Conservation (phyloP, 73 alveolate genomes). For the Urostyla sp. region DNA sequence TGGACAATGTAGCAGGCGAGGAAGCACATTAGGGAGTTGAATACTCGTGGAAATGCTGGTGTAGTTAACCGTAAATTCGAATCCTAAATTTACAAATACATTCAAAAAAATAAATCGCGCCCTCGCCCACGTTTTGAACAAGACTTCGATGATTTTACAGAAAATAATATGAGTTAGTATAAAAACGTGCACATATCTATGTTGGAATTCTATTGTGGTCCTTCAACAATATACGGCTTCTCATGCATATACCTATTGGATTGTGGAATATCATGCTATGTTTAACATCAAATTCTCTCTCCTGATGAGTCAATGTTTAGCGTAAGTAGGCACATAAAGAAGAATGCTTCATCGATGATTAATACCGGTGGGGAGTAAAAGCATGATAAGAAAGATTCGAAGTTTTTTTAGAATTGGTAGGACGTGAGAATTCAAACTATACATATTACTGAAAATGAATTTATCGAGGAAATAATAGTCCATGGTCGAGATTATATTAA, state of each 20-base stretch:
- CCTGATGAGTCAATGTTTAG: too few species aligned
- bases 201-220: slow-evolving; percentile 8
- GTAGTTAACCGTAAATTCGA: slow-evolving; percentile 4
- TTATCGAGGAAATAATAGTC: slow-evolving; percentile 10
- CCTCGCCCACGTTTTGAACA: slow-evolving; percentile 17
- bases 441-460: slow-evolving; percentile 11
- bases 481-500: slow-evolving; percentile 20
- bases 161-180: background rate
- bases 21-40: slow-evolving; percentile 39
- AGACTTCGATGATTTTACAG: slow-evolving; percentile 22
- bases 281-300: slow-evolving; percentile 6
- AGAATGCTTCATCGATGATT: background rate
- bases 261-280: slow-evolving; percentile 9
- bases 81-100: slow-evolving; percentile 12
- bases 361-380: background rate
- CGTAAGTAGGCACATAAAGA: background rate
- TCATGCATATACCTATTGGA: slow-evolving; percentile 6
- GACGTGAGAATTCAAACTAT: background rate
- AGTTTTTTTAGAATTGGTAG: background rate
- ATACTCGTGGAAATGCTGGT: slow-evolving; percentile 16
- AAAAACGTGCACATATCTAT: slow-evolving; percentile 29
- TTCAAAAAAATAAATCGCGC: background rate
- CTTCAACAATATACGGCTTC: background rate
- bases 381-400: background rate
- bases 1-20: slow-evolving; percentile 19